These are phyloP conservation scores for Priceomyces medius DNA, from an alignment of 805 yeast species.

Conservation along the genomic window DNA sequence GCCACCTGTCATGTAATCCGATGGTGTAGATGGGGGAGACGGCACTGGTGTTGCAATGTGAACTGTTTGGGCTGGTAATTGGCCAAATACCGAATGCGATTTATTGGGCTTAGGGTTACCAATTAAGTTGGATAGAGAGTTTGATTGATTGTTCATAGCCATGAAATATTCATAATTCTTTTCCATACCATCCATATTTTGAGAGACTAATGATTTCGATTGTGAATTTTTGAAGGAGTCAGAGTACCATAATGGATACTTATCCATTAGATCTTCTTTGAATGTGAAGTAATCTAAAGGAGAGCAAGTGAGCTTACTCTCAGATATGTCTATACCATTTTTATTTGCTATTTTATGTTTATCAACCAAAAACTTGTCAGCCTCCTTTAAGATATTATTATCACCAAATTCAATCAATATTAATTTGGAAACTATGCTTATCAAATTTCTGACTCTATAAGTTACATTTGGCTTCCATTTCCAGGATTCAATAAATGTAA, in stretches of 20 bases:
- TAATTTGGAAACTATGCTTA: slow-evolving; percentile 53
- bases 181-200: slow-evolving; percentile 5
- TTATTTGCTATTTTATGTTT: slow-evolving; percentile 36
- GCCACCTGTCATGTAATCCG: slow-evolving; percentile 47
- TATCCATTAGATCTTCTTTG: slow-evolving; percentile 66
- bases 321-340: slow-evolving; percentile 17
- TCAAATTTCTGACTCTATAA: slow-evolving; percentile 55
- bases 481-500: slow-evolving; percentile 62
- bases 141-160: slow-evolving; percentile 44
- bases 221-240: not conserved
- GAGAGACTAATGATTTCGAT: no score
- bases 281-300: slow-evolving; percentile 85
- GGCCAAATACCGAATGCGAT: slow-evolving; percentile 41
- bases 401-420: slow-evolving; percentile 66
- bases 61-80: slow-evolving; percentile 52
- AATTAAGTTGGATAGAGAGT: slow-evolving; percentile 58
- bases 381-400: slow-evolving; percentile 30
- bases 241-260: slow-evolving; percentile 73
- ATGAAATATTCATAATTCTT: slow-evolving; percentile 31
- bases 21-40: slow-evolving; percentile 60
- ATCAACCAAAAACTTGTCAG: slow-evolving; percentile 47
- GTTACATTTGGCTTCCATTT: slow-evolving; percentile 47
- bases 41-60: slow-evolving; percentile 89
- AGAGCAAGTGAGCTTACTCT: slow-evolving; percentile 51
- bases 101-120: slow-evolving; percentile 57